These are phyloP conservation scores for Astragalus membranaceus DNA, from an alignment of 306 rosid genomes.

Conservation along the genomic window DNA sequence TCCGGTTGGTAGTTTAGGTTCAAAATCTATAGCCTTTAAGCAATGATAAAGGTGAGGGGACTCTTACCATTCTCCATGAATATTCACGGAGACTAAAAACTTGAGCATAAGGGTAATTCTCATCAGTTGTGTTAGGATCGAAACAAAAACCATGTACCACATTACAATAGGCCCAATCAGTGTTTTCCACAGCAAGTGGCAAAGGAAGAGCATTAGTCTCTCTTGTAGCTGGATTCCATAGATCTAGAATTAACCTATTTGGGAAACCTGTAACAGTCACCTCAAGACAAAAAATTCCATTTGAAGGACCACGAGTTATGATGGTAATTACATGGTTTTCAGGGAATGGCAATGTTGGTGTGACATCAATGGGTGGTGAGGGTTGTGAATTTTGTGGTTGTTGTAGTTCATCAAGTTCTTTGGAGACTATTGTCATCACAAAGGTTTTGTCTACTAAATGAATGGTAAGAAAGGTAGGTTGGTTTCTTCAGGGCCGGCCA, in stretches of 20 bases:
- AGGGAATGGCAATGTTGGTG: neutral
- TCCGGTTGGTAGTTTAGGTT: no score
- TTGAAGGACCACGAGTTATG: neutral
- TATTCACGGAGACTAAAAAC: neutral
- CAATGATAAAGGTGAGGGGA: no score
- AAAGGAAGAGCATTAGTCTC: neutral
- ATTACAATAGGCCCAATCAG: accelerated
- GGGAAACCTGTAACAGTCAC: no score
- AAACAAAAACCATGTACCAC: neutral
- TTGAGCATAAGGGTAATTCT: neutral
- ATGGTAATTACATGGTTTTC: neutral
- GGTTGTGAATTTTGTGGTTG: no score
- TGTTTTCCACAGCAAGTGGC: neutral
- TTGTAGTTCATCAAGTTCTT: neutral
- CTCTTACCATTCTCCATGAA: neutral
- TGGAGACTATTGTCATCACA: neutral
- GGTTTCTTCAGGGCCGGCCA: no score
- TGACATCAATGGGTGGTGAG: neutral
- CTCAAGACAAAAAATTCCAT: neutral
- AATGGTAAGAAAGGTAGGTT: neutral
- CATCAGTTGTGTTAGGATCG: neutral
- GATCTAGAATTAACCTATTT: neutral
- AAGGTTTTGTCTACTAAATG: neutral
- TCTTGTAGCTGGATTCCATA: slow-evolving; percentile 3
- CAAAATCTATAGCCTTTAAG: no score